phyloP scores from a whole-genome alignment of 1,139 yeast genomes.

The Tardiomyces depauwii region DNA sequence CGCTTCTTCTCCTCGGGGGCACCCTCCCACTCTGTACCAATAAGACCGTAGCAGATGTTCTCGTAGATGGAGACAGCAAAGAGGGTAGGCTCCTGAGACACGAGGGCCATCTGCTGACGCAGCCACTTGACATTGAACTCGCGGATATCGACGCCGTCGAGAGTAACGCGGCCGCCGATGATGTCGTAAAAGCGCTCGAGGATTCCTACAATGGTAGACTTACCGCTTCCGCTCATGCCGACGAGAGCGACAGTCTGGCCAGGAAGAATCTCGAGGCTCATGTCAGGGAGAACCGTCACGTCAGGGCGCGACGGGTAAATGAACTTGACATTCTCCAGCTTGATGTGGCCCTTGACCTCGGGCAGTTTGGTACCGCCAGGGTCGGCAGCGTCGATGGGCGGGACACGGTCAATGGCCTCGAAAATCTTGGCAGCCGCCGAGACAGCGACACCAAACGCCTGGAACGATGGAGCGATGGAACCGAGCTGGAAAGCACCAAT shows the following conservation, averaged over 20 bases:
- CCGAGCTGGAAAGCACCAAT: constrained; percentile 34
- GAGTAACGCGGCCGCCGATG: constrained; percentile 47
- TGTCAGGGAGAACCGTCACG: constrained; percentile 53
- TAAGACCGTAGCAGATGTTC: constrained; percentile 63
- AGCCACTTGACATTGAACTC: constrained; percentile 61
- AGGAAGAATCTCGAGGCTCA: constrained; percentile 47
- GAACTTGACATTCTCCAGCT: constrained; percentile 55
- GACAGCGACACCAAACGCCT: constrained; percentile 29
- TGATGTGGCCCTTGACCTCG: constrained; percentile 40
- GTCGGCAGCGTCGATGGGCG: constrained; percentile 25
- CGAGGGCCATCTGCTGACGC: constrained; percentile 68
- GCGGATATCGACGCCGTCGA: constrained; percentile 57
- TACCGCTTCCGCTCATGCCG: constrained; percentile 90
- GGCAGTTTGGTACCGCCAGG: constrained; percentile 22
- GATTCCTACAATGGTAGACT: constrained; percentile 71
- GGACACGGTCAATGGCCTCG: constrained; percentile 32
- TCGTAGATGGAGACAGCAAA: constrained; percentile 72
- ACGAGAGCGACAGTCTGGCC: constrained; percentile 82
- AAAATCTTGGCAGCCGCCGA: constrained; percentile 31
- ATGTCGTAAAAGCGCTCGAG: constrained; percentile 58
- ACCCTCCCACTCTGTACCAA: constrained; percentile 42
- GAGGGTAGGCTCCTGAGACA: constrained; percentile 80
- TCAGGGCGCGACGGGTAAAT: constrained; percentile 85
- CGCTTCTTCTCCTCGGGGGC: constrained; percentile 24
- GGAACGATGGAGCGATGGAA: constrained; percentile 30